phyloP scores from a whole-genome alignment of 164 flowering plant species.

The Aristolochia californica region DNA sequence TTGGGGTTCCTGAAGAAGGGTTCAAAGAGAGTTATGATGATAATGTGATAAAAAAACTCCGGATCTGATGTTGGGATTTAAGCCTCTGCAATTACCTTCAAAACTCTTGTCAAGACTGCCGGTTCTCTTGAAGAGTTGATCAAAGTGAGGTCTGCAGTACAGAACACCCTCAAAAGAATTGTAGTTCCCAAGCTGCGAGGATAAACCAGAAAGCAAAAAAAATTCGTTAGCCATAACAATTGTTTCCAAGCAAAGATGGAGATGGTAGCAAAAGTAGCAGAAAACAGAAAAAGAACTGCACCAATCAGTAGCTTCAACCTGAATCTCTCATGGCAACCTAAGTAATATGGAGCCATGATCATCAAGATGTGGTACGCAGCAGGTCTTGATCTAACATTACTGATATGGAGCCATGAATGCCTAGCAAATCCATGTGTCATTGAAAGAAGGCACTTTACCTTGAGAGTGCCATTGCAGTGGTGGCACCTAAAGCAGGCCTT shows the following conservation, averaged over 20 bases:
- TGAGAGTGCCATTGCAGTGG: slow-evolving; percentile 41
- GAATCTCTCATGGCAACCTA: background rate
- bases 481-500: slow-evolving; percentile 85
- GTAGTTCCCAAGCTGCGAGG: slow-evolving; percentile 78
- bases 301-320: background rate
- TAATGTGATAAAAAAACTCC: background rate
- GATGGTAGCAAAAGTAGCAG: background rate
- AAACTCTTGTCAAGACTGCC: slow-evolving; percentile 94
- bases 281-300: background rate
- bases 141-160: slow-evolving; percentile 93
- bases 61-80: background rate
- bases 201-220: slow-evolving; percentile 1
- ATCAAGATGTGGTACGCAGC: too few relatives aligned
- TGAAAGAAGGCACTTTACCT: background rate
- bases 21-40: slow-evolving; percentile 1
- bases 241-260: too few relatives aligned
- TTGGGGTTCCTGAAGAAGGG: slow-evolving; percentile 63
- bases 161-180: slow-evolving; percentile 94
- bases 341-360: too few relatives aligned
- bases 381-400: background rate
- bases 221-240: too few relatives aligned
- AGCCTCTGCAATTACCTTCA: slow-evolving; percentile 42
- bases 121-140: slow-evolving; percentile 82
- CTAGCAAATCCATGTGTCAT: background rate
- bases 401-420: background rate